Evolutionary conservation across 352 stramenopile species (phyloP), one percentile per base, ranked within the genome.

Genomic region (Globisporangium radiosum): DNA sequence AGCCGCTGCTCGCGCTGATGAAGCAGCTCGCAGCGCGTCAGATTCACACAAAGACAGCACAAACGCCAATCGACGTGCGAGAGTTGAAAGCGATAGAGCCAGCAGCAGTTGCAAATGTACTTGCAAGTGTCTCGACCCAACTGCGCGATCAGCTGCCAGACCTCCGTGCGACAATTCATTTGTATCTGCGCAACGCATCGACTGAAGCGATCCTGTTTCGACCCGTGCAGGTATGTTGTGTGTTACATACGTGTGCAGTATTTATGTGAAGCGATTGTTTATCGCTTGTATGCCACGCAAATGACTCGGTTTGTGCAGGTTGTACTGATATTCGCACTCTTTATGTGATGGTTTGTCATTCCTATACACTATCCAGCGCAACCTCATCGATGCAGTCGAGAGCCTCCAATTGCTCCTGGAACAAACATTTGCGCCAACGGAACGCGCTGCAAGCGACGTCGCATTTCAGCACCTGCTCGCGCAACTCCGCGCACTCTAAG

Each of bases 161-260:
- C 1, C 74, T 90, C 38, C 63, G 76, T 8, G 59, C 79, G 40
- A 87, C 73, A 0, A 89, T 94, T 37, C 82, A 76, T 10, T 60
- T 87, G 37, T 94, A 94, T 52, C 66, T 94, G 45, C 72, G 75
- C n/a, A 92, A 94, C 47, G 52, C 79, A 25, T 89, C 82, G 7
- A 92, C 85, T 5, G 85, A 94, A 62, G 73, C 69, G 47, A 92
- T 94, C 38, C 65, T 94, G 52, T 92, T 92, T 64, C 90, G 89
- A 62, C 82, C 85, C 7, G 77, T 94, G 4, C 78, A 92, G 76
- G 85, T 92, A 57, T 40, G 42, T 39, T 52, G 38, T 15, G 7
- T 51, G 49, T 57, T 19, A 3, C 25, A 33, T 33, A 33, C 25
- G 25, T 25, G 25, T 25, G 25, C 25, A 25, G 1, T 33, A 33